These are phyloP conservation scores for Hirsutella thompsonii DNA, from an alignment of 2,329 filamentous ascomycete genomes.

Conservation along the genomic window DNA sequence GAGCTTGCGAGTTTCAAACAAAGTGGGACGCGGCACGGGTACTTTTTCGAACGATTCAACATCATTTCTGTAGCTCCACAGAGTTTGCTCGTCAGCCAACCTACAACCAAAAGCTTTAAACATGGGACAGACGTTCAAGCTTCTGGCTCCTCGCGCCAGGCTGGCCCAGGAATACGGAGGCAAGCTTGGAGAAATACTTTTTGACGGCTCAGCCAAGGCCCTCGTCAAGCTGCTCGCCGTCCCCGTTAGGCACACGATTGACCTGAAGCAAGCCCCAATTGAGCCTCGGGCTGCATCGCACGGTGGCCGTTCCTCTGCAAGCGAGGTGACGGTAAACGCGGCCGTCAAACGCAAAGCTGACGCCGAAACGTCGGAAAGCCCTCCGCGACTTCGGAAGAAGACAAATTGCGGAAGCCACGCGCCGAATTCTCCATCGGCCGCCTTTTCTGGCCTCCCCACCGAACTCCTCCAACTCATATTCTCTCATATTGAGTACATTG, in stretches of 20 bases:
- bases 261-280: not conserved
- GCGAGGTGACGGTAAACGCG: not conserved
- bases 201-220: not conserved
- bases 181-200: not conserved
- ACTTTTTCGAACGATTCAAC: not conserved
- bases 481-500: not conserved
- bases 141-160: not conserved
- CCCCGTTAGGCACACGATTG: not conserved
- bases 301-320: not conserved
- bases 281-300: not conserved
- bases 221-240: not conserved
- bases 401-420: not conserved
- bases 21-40: too few species aligned
- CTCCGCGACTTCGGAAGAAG: not conserved
- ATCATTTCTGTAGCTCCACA: not conserved
- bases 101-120: conserved; percentile 13
- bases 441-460: not conserved
- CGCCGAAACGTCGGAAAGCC: not conserved
- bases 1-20: too few species aligned
- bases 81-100: not conserved
- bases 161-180: conserved; percentile 4
- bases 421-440: not conserved
- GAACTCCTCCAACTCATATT: not conserved
- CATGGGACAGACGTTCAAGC: not conserved
- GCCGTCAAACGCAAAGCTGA: not conserved